Evolutionary conservation across 495 filamentous ascomycete species (phyloP).

Genomic region (Penicillium fimorum): DNA sequence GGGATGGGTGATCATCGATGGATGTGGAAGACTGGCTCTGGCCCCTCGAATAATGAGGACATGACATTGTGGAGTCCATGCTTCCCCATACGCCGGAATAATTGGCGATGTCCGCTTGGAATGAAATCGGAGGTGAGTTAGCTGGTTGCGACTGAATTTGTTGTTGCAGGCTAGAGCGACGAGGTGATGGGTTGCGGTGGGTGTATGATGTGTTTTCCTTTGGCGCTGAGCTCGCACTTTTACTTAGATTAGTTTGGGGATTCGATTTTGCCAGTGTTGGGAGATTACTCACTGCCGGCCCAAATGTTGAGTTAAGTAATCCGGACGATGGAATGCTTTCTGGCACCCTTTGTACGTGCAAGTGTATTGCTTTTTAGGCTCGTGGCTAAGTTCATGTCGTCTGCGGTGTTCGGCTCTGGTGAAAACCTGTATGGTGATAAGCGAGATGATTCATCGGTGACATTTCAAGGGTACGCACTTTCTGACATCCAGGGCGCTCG

Average conservation of each 20-base stretch:
- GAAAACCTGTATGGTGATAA: constrained; percentile 53
- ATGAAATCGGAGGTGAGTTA: not conserved
- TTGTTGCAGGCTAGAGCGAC: not conserved
- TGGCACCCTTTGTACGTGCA: constrained; percentile 17
- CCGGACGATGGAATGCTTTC: constrained; percentile 22
- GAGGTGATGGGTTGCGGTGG: not conserved
- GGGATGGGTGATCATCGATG: not conserved
- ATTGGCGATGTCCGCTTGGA: not conserved
- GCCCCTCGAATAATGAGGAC: not conserved
- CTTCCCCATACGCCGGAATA: constrained; percentile 1
- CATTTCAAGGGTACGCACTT: constrained; percentile 40
- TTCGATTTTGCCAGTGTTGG: not conserved
- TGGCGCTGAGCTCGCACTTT: not conserved
- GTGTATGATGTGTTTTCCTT: not conserved
- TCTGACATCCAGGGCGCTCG: constrained; percentile 54
- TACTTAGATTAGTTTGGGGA: not conserved
- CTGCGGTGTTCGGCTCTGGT: constrained; percentile 73
- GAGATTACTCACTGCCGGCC: constrained; percentile 15
- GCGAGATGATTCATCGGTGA: constrained; percentile 2
- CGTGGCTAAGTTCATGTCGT: constrained; percentile 21
- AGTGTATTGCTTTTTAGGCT: constrained; percentile 13
- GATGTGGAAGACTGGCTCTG: constrained; percentile 7
- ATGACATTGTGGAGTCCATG: constrained; percentile 8
- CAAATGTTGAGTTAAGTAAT: constrained; percentile 22
- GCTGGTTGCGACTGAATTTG: not conserved